Evolutionary conservation across 2,329 filamentous ascomycete species (phyloP).

Genomic region (Pestalotiopsis sp.): DNA sequence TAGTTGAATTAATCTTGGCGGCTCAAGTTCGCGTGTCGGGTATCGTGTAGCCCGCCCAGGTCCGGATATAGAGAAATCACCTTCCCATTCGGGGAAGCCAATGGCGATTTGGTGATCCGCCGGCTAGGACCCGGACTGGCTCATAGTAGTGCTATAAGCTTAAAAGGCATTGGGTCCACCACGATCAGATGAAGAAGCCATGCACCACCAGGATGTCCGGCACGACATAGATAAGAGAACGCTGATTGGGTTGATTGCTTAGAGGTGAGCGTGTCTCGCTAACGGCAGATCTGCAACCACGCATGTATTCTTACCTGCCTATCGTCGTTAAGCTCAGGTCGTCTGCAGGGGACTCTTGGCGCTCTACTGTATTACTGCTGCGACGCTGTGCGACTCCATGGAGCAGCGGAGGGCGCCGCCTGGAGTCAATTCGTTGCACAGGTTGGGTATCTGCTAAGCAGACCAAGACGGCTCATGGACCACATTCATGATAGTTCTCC

Average conservation of each 20-base stretch:
- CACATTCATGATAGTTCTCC: background rate
- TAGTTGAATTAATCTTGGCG: conserved; percentile 6
- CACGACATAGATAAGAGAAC: background rate
- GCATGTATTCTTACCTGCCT: conserved; percentile 6
- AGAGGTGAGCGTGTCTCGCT: conserved; percentile 2
- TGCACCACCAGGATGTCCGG: background rate
- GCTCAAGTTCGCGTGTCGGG: background rate
- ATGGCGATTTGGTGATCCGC: background rate
- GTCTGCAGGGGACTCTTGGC: background rate
- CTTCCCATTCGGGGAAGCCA: conserved; percentile 5
- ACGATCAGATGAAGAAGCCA: background rate
- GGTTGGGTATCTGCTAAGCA: background rate
- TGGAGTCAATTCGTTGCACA: background rate
- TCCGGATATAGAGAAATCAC: background rate
- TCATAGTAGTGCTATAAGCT: background rate
- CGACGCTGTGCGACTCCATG: background rate
- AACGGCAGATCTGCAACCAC: conserved; percentile 11
- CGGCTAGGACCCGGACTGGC: background rate
- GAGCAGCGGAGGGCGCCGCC: background rate
- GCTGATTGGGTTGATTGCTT: background rate
- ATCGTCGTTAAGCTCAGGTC: conserved; percentile 11
- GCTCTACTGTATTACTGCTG: conserved; percentile 5
- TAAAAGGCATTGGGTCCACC: background rate
- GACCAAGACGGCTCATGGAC: background rate
- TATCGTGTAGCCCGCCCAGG: background rate